A percentile compares a stretch with the other conserved stretches of the same genome.
Conservation (phyloP, 2,329 filamentous ascomycete genomes). For the Paracorniculantispora psalliotae region DNA sequence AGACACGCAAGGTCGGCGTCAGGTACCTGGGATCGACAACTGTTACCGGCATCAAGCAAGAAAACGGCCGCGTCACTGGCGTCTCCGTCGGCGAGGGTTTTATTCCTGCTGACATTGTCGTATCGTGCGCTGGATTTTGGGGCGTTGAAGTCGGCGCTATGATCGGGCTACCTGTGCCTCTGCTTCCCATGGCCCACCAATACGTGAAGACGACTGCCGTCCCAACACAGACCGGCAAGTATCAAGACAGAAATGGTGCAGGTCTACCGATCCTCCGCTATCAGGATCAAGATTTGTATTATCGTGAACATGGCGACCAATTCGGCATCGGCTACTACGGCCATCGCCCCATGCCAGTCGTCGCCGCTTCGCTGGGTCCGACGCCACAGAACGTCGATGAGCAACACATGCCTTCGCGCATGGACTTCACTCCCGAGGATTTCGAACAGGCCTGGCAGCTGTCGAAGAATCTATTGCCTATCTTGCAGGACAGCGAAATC, state of each 20-base stretch:
- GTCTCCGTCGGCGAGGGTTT: slow-evolving; percentile 45
- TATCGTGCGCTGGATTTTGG: slow-evolving; percentile 63
- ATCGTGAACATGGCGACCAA: slow-evolving; percentile 58
- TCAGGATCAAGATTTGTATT: slow-evolving; percentile 61
- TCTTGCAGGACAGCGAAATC: slow-evolving; percentile 44
- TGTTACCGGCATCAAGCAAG: slow-evolving; percentile 52
- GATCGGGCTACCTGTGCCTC: slow-evolving; percentile 52
- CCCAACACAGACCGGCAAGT: slow-evolving; percentile 34
- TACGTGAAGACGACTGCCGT: slow-evolving; percentile 58
- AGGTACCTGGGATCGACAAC: slow-evolving; percentile 50
- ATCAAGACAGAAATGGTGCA: slow-evolving; percentile 40
- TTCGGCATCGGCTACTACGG: slow-evolving; percentile 62
- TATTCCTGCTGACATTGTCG: slow-evolving; percentile 53
- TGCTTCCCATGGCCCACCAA: slow-evolving; percentile 58
- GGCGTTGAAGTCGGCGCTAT: slow-evolving; percentile 60
- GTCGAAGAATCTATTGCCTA: slow-evolving; percentile 49
- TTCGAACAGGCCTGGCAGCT: slow-evolving; percentile 57
- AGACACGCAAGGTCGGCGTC: slow-evolving; percentile 54
- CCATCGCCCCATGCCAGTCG: slow-evolving; percentile 56
- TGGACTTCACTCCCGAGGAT: slow-evolving; percentile 55
- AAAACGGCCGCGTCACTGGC: slow-evolving; percentile 47
- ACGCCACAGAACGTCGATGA: slow-evolving; percentile 52
- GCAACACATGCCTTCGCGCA: slow-evolving; percentile 58
- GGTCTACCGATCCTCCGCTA: slow-evolving; percentile 54
- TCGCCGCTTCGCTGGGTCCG: slow-evolving; percentile 47